Base-by-base conservation (phyloP, 2,329 filamentous ascomycete species). In the Acarospora socialis region DNA sequence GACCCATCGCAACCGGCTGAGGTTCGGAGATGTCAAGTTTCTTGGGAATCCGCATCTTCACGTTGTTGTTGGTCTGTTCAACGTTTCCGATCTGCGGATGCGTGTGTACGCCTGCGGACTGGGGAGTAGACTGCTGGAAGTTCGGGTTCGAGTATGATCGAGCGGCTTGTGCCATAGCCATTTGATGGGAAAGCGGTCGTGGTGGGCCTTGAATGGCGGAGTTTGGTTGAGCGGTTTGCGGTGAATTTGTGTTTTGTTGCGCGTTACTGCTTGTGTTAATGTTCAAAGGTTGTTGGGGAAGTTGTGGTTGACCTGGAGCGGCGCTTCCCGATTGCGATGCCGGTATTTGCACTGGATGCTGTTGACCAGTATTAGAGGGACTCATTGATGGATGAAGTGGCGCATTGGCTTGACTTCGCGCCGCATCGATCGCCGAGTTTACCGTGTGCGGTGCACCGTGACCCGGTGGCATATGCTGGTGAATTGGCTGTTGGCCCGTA, bases 41-140 rank as follows among this genome's bases (percentile, higher is more conserved):
- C 55, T 92, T 92, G 2, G 83, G 77, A 30, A 92, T 92, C 0
- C 77, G 76, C 62, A 90, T 79, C 51, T 83, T 84, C 27, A 65
- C 59, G 43, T 66, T 57, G 28, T 60, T 61, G 6, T 54, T 54
- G 22, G 35, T 26, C n/a, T 23, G 17, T 20, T 34, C 37, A 6
- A 30, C 30, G 22, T 27, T 28, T 13, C 56, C 57, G 23, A 54
- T 46, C 15, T 49, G 50, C 10, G 60, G 58, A 34, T 61, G 56
- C 13, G 51, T 47, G 37, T 60, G 55, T n/a, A 52, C 39, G 22
- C 48, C 54, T 17, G 42, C 45, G 21, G 49, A 42, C 18, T 45
- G 43, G n/a, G 44, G 43, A 8, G 51, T 32, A 6, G 32, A 12
- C 37, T 53, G 40, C 35, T 50, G 48, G 18, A 42, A 33, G 35